Evolutionary conservation across 1,284 basidiomycete species (phyloP).

Genomic region (Moesziomyces antarcticus): DNA sequence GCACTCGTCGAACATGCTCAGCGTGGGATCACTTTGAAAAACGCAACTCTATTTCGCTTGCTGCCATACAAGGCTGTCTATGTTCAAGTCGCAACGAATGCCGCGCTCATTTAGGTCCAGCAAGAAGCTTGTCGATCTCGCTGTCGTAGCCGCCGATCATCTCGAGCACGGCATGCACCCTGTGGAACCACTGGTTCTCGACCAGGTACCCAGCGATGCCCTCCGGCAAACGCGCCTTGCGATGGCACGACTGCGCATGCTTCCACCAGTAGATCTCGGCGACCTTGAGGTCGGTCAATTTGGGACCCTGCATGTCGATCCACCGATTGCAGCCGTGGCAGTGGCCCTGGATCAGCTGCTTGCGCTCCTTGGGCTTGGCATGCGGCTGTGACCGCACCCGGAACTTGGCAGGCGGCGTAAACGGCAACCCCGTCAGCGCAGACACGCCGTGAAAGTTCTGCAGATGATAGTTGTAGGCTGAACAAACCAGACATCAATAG

Average conservation of each 20-base stretch:
- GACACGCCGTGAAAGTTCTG: slow-evolving; percentile 54
- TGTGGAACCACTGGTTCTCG: slow-evolving; percentile 26
- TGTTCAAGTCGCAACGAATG: neutral
- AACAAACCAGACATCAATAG: neutral
- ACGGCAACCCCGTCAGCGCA: slow-evolving; percentile 33
- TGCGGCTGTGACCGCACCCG: slow-evolving; percentile 5
- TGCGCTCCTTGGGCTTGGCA: slow-evolving; percentile 19
- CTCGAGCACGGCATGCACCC: slow-evolving; percentile 13
- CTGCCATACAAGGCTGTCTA: too few relatives aligned
- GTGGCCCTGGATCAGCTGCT: slow-evolving; percentile 28
- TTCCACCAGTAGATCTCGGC: slow-evolving; percentile 55
- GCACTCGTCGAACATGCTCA: too few relatives aligned
- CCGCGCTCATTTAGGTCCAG: slow-evolving; percentile 4
- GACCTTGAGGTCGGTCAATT: slow-evolving; percentile 40
- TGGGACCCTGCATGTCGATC: slow-evolving; percentile 40
- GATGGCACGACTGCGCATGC: slow-evolving; percentile 43
- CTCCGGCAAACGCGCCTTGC: slow-evolving; percentile 1
- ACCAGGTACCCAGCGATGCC: slow-evolving; percentile 29
- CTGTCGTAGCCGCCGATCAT: slow-evolving; percentile 14
- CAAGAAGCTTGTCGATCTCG: slow-evolving; percentile 22
- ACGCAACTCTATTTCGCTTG: neutral
- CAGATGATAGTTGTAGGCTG: slow-evolving; percentile 58
- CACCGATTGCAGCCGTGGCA: slow-evolving; percentile 42
- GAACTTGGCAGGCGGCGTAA: slow-evolving; percentile 47
- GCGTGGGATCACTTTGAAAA: neutral